Conservation (phyloP, 1,139 yeast genomes). For the Pichia sorboxylosa region DNA sequence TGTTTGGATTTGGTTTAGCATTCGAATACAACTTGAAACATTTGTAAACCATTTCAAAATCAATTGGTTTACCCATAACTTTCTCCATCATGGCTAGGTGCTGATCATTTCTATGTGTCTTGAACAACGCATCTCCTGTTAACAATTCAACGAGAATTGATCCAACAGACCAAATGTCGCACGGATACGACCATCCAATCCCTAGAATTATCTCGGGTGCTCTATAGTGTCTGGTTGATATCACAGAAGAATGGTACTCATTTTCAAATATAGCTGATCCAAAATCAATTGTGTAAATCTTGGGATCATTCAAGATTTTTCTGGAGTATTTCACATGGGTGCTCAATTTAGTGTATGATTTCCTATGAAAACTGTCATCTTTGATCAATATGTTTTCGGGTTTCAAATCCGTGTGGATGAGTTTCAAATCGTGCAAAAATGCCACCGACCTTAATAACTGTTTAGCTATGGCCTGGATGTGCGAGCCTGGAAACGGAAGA, state of each 20-base stretch:
- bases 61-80: constrained; percentile 37
- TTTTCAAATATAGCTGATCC: constrained; percentile 92
- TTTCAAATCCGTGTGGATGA: constrained; percentile 89
- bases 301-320: constrained; percentile 51
- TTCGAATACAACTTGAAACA: constrained; percentile 21
- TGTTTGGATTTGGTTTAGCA: constrained; percentile 8
- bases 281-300: constrained; percentile 85
- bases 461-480: constrained; percentile 78
- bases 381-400: constrained; percentile 86
- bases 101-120: constrained; percentile 88
- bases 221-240: constrained; percentile 89
- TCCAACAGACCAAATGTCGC: constrained; percentile 96
- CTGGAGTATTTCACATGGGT: constrained; percentile 9
- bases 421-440: constrained; percentile 75
- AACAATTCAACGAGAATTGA: constrained; percentile 85
- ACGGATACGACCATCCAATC: constrained; percentile 82
- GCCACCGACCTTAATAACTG: constrained; percentile 81
- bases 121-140: constrained; percentile 92
- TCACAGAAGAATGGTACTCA: constrained; percentile 86
- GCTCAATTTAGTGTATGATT: constrained; percentile 13
- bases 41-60: constrained; percentile 20
- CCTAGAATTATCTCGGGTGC: constrained; percentile 96
- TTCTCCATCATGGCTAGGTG: constrained; percentile 93
- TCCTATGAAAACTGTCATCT: constrained; percentile 35
- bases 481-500: constrained; percentile 68